Base-by-base conservation (phyloP, 2,329 filamentous ascomycete genomes). In the Cercospora nicotianae region DNA sequence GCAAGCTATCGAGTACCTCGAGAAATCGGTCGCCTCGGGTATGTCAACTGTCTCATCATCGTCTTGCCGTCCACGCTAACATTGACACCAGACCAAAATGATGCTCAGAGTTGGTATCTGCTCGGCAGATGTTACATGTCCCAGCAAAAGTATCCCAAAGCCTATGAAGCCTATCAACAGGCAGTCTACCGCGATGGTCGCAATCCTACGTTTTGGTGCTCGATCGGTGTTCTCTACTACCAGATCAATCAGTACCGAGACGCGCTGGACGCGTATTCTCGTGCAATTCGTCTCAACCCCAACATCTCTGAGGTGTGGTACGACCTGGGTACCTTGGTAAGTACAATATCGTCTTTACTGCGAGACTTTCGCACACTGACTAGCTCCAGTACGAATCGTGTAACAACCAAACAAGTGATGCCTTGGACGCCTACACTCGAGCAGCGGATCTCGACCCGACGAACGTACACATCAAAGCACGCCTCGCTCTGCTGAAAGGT, bases 281-380 rank as follows among this genome's bases (percentile, higher is more conserved):
- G 95, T 69, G 95, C 95, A 58, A 99, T 98, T 75, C 91, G 95
- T 65, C 82, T 99, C 75, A 99, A 98, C 79, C 95, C 95, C 5
- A 97, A 96, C 83, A 98, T 99, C 72, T 97, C 94, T 1, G 95
- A 99, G 80, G 95, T 99, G 62, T 99, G 95, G 95, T 99, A 98
- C 80, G 95, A 99, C 80, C 84, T 99, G 45, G 95, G 95, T 70
- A 99, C 95, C 75, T 78, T 99, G 84, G 92, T 96, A 87, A 84
- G 91, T 87, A 65, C 33, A 67, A 68, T 57, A 53, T 20, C 51
- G 8, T 61, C 16, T 48, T 20, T 16, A 26, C 39, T 58, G 18
- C 10, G 12, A 10, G 33, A n/a, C 13, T 18, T 36, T 16, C 10
- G 45, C 62, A 51, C 30, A 62, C 79, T 83, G 72, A 84, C 76